Conservation (phyloP, 139 green algal genomes). For the Closterium sp. region DNA sequence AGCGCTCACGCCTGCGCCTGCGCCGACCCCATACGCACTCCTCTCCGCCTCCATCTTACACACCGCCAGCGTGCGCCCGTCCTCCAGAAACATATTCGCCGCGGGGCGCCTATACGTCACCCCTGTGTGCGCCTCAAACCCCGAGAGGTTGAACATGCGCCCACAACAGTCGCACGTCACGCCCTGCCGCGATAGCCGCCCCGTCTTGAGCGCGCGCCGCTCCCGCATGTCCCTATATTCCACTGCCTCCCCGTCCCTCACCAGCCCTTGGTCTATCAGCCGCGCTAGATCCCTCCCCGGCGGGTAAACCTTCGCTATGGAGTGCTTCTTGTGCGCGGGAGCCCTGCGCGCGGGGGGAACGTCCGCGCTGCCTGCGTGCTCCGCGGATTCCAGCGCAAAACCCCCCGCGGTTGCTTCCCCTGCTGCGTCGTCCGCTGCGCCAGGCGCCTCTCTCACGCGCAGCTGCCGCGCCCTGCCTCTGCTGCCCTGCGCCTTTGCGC, state of each 20-base stretch:
- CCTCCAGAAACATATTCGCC: conserved; percentile 37
- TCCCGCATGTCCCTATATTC: conserved; percentile 19
- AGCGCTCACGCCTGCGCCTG: not conserved
- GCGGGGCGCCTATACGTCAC: conserved; percentile 25
- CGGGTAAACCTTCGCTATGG: not conserved
- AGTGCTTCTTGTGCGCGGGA: not conserved
- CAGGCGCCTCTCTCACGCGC: not conserved
- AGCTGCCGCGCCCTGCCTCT: not conserved
- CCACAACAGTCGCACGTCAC: conserved; percentile 47
- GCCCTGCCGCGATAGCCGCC: conserved; percentile 11
- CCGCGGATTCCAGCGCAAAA: not conserved
- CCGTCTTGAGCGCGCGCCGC: not conserved
- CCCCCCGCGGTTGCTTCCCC: not conserved
- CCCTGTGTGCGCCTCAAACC: conserved; percentile 50
- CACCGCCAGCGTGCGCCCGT: conserved; percentile 35
- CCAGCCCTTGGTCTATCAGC: conserved; percentile 33
- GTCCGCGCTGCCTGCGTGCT: not conserved
- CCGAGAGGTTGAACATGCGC: conserved; percentile 4
- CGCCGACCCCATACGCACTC: not conserved
- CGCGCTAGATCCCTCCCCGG: not conserved
- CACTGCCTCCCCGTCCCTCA: conserved; percentile 34
- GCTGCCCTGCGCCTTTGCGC: not conserved
- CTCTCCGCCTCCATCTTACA: not conserved
- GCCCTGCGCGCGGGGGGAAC: not conserved
- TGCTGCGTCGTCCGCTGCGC: not conserved